phyloP scores from a whole-genome alignment of 1,284 basidiomycete species.

The Ustilago nuda region DNA sequence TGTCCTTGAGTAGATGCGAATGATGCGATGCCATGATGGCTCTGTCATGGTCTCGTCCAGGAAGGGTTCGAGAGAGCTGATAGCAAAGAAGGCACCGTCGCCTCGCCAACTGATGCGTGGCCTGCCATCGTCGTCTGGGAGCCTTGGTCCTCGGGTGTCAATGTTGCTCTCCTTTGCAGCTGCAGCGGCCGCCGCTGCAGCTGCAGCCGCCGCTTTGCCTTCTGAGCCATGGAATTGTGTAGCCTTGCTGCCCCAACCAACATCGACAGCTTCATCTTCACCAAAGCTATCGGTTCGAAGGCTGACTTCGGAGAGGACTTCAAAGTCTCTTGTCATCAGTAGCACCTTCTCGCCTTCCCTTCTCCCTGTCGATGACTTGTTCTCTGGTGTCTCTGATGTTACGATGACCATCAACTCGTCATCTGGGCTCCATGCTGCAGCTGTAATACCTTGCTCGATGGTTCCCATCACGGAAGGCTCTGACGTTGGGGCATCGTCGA shows the following conservation, averaged over 20 bases:
- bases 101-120: slow-evolving; percentile 92
- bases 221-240: slow-evolving; percentile 98
- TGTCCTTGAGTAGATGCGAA: slow-evolving; percentile 73
- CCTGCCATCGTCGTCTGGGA: slow-evolving; percentile 77
- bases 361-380: slow-evolving; percentile 20
- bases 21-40: slow-evolving; percentile 78
- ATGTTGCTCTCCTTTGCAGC: slow-evolving; percentile 57
- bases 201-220: slow-evolving; percentile 83
- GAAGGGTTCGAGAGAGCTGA: slow-evolving; percentile 77
- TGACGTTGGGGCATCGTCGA: slow-evolving; percentile 16
- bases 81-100: slow-evolving; percentile 87
- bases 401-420: slow-evolving; percentile 81
- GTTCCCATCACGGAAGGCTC: slow-evolving; percentile 74
- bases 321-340: slow-evolving; percentile 88
- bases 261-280: slow-evolving; percentile 89
- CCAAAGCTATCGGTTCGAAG: slow-evolving; percentile 84
- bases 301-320: slow-evolving; percentile 83
- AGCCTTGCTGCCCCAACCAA: slow-evolving; percentile 96
- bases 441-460: slow-evolving; percentile 84
- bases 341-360: slow-evolving; percentile 76
- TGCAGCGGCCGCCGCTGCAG: slow-evolving; percentile 72
- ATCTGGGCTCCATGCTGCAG: slow-evolving; percentile 90
- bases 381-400: slow-evolving; percentile 43
- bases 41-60: slow-evolving; percentile 13
- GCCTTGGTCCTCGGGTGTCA: slow-evolving; percentile 64